Percentiles rank a stretch among this genome's conserved stretches.
phyloP scores from a whole-genome alignment of 176 grass and related monocot genomes.

The Oryza punctata region DNA sequence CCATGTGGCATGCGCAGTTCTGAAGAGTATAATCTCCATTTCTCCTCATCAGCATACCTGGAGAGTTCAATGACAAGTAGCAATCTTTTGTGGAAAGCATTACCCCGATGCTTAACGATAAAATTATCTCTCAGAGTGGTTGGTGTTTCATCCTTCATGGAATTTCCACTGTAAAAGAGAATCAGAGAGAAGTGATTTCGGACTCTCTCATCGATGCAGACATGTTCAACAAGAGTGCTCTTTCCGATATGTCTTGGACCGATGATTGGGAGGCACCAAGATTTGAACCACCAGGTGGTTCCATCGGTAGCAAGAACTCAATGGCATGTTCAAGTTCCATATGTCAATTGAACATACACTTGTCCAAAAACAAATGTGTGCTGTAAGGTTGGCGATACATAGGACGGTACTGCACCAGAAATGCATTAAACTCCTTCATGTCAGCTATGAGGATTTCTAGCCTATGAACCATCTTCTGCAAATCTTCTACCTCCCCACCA shows the following conservation, averaged over 20 bases:
- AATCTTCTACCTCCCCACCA: neutral
- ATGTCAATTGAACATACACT: neutral
- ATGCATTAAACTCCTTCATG: neutral
- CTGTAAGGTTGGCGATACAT: neutral
- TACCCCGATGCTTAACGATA: neutral
- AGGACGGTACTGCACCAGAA: neutral
- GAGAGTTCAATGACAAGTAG: neutral
- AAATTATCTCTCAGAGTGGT: neutral
- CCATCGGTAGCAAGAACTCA: neutral
- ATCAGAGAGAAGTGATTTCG: too few species aligned
- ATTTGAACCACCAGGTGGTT: too few species aligned
- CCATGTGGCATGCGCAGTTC: neutral
- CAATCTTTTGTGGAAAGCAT: neutral
- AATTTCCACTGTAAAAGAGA: neutral
- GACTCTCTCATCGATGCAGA: too few species aligned
- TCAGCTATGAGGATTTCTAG: neutral
- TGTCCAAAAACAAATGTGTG: neutral
- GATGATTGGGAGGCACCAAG: too few species aligned
- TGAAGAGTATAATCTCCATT: neutral
- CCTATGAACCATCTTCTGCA: neutral
- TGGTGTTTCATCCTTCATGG: neutral
- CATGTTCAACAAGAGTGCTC: too few species aligned
- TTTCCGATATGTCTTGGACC: too few species aligned
- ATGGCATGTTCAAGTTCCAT: neutral
- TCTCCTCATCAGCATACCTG: neutral